Conservation (phyloP, 164 flowering plant genomes). For the Hamamelis virginiana region DNA sequence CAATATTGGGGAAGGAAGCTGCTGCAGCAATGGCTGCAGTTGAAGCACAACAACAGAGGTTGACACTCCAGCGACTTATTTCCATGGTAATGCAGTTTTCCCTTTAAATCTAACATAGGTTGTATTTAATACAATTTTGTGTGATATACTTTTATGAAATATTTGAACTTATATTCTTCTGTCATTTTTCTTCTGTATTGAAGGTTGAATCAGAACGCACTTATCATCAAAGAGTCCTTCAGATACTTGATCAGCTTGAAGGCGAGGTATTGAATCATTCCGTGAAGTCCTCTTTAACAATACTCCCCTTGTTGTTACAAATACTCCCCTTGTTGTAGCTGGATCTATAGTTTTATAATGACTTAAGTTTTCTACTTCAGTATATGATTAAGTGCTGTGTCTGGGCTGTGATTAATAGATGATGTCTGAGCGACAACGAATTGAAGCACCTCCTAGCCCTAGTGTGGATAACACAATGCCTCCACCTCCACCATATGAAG, state of each 20-base stretch:
- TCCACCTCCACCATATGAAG: slow-evolving; percentile 81
- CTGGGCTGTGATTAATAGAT: slow-evolving; percentile 42
- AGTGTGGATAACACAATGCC: slow-evolving; percentile 44
- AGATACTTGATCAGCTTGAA: slow-evolving; percentile 90
- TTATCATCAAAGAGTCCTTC: slow-evolving; percentile 75
- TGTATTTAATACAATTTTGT: background rate
- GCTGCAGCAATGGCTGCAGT: slow-evolving; percentile 93
- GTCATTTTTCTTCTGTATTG: slow-evolving; percentile 13
- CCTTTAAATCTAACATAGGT: background rate
- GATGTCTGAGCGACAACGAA: slow-evolving; percentile 68
- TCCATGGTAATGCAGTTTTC: slow-evolving; percentile 55
- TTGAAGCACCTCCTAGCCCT: slow-evolving; percentile 71
- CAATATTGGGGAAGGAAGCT: slow-evolving; percentile 88
- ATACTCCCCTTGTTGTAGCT: background rate
- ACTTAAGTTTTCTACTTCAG: background rate
- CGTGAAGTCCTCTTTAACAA: background rate
- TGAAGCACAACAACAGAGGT: slow-evolving; percentile 91
- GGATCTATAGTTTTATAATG: too few species aligned
- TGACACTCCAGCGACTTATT: slow-evolving; percentile 85
- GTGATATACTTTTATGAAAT: background rate
- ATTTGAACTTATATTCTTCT: background rate
- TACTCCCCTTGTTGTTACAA: background rate
- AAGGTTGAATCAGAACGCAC: slow-evolving; percentile 89
- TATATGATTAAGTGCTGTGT: slow-evolving; percentile 1
- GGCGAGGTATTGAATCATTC: slow-evolving; percentile 50